Evolutionary conservation across 805 yeast genomes (phyloP), one percentile per base, ranked within the genome.

Genomic region (Suhomyces faveliae): DNA sequence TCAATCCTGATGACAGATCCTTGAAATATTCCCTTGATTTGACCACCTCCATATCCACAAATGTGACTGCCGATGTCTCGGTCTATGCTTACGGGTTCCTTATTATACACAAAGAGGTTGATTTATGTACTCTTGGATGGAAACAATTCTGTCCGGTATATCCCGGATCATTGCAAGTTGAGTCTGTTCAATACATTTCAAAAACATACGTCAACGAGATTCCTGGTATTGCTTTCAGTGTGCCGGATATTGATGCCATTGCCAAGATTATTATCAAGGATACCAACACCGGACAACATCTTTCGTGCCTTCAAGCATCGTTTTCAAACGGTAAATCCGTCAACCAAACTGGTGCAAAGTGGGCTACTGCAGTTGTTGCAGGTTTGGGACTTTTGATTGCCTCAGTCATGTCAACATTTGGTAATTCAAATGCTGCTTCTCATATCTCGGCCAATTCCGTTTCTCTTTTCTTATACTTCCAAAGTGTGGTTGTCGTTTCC

Each of bases 331-430:
- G 91, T 30, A 87, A 84, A 58, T 84, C 95, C 2, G 92, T 89
- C 23, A 49, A 48, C 39, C 96, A 89, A 61, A 74, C 55, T 5
- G 67, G 67, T 15, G 62, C 85, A 49, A 86, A 87, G 67, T 91
- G 97, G 97, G 96, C 89, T 35, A 89, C 96, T 15, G 97, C 97
- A 1, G 84, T 85, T 17, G 74, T 90, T 58, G 89, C 96, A 1
- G 97, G 97, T 52, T 66, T 88, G 24, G 96, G 97, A n/a, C 67
- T 91, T 50, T 68, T 90, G 40, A 76, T 84, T 13, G 87, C 95
- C n/a, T 91, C 95, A 4, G 53, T 86, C n/a, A 73, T 89, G 51
- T 83, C 95, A 3, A 79, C 91, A 3, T 84, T 86, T 64, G 97
- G 96, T 48, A 87, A 87, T 65, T 87, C 96, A 7, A 83, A 84